phyloP scores from a whole-genome alignment of 108 stramenopile genomes.

The Cyclostephanos tholiformis region DNA sequence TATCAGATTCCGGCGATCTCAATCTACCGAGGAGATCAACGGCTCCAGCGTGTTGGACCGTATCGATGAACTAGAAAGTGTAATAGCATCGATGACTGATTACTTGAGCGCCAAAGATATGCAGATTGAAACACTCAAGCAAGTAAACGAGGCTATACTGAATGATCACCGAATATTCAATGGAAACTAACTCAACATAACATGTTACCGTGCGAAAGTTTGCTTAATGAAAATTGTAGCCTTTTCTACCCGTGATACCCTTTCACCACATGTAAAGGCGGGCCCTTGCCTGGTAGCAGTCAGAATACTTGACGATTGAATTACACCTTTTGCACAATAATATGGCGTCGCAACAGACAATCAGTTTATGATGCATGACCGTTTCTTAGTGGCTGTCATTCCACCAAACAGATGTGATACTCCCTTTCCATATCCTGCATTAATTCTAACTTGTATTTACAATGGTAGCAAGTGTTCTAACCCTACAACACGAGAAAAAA shows the following conservation, averaged over 20 bases:
- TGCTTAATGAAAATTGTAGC: no score
- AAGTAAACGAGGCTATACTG: conserved; percentile 69
- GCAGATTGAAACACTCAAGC: conserved; percentile 79
- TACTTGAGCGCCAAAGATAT: conserved; percentile 80
- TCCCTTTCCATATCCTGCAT: not conserved
- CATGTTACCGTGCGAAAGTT: not conserved
- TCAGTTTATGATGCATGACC: not conserved
- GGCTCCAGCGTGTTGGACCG: conserved; percentile 40
- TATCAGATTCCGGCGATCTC: conserved; percentile 34
- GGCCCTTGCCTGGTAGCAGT: no score
- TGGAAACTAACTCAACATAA: conserved; percentile 5
- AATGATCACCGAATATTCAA: conserved; percentile 55
- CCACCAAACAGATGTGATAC: not conserved
- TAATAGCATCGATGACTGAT: conserved; percentile 73
- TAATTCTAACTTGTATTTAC: not conserved
- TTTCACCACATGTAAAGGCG: no score
- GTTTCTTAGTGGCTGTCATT: not conserved
- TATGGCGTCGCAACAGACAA: not conserved
- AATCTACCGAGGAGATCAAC: conserved; percentile 17
- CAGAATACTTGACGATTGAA: no score
- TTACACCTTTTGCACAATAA: not conserved
- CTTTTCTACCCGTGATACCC: no score
- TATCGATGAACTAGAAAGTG: conserved; percentile 69
- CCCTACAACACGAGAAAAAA: not conserved
- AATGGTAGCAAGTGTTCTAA: not conserved